These are phyloP conservation scores for Fusarium paranaense DNA, from an alignment of 2,329 filamentous ascomycete species.

Conservation along the genomic window DNA sequence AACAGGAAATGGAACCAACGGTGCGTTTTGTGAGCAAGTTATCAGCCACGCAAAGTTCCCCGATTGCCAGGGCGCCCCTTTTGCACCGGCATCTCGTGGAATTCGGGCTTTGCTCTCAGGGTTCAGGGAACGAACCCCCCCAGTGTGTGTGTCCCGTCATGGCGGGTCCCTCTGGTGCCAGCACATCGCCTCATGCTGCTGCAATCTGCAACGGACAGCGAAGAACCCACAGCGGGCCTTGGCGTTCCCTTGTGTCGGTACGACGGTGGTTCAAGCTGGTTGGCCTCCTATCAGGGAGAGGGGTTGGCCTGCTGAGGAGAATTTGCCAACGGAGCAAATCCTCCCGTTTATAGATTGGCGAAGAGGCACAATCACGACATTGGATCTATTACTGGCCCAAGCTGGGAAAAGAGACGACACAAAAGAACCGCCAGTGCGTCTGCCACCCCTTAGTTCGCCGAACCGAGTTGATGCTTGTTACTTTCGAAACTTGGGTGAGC, in stretches of 20 bases:
- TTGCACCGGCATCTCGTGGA: background rate
- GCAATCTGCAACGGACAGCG: slow-evolving; percentile 2
- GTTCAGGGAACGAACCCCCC: background rate
- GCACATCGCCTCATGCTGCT: slow-evolving; percentile 10
- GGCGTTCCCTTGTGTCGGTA: slow-evolving; percentile 41
- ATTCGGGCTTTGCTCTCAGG: background rate
- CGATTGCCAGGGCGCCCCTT: background rate
- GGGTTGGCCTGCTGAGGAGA: background rate
- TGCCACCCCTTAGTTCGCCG: background rate
- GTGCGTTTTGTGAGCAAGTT: background rate
- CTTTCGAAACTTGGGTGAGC: background rate
- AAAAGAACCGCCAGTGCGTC: background rate
- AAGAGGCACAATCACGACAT: background rate
- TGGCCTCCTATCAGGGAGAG: background rate
- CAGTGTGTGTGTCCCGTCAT: background rate
- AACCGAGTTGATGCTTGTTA: background rate
- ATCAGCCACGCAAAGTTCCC: background rate
- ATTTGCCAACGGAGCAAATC: background rate
- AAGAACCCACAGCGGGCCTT: slow-evolving; percentile 16
- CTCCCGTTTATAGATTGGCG: background rate
- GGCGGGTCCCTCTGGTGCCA: slow-evolving; percentile 12
- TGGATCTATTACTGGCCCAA: background rate
- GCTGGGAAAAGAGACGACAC: background rate
- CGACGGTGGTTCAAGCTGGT: background rate
- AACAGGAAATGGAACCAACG: background rate